Evolutionary conservation across 129 eudicot genomes (phyloP).

Genomic region (Escallonia rubra): DNA sequence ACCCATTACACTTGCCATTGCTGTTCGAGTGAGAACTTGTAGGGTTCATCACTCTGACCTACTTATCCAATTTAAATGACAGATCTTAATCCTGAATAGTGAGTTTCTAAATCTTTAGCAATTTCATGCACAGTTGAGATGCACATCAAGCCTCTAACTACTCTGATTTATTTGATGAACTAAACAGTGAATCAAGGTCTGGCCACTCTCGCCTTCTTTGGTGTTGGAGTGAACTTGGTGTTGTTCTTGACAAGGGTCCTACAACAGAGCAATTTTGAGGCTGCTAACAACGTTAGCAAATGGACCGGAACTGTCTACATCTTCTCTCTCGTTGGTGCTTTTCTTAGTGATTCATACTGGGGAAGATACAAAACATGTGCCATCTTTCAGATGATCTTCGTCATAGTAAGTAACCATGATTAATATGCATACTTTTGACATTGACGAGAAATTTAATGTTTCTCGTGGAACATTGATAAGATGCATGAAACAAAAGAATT

Average conservation of each 20-base stretch:
- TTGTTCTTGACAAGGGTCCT: slow-evolving; percentile 85
- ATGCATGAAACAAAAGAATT: too few relatives aligned
- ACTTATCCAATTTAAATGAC: too few relatives aligned
- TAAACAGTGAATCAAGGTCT: slow-evolving; percentile 85
- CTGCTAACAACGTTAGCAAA: slow-evolving; percentile 95
- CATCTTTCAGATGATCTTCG: slow-evolving; percentile 78
- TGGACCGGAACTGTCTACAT: slow-evolving; percentile 99
- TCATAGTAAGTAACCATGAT: slow-evolving; percentile 44
- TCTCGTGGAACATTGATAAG: too few relatives aligned
- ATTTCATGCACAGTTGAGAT: background rate
- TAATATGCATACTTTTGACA: too few relatives aligned
- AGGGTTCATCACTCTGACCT: too few relatives aligned
- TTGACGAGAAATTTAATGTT: too few relatives aligned
- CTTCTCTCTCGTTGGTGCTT: slow-evolving; percentile 96
- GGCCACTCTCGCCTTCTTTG: slow-evolving; percentile 92
- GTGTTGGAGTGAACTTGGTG: slow-evolving; percentile 95
- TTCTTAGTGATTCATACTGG: slow-evolving; percentile 95
- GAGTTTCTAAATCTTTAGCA: background rate
- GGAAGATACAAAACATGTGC: slow-evolving; percentile 97
- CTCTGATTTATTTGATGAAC: slow-evolving; percentile 10
- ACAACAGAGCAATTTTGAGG: slow-evolving; percentile 80
- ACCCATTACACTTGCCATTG: too few relatives aligned
- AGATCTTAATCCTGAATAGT: too few relatives aligned
- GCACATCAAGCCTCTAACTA: slow-evolving; percentile 9
- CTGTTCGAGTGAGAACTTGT: too few relatives aligned